Evolutionary conservation across 371 early-diverging fungal species (phyloP).

Genomic region (Gilbertella persicaria): DNA sequence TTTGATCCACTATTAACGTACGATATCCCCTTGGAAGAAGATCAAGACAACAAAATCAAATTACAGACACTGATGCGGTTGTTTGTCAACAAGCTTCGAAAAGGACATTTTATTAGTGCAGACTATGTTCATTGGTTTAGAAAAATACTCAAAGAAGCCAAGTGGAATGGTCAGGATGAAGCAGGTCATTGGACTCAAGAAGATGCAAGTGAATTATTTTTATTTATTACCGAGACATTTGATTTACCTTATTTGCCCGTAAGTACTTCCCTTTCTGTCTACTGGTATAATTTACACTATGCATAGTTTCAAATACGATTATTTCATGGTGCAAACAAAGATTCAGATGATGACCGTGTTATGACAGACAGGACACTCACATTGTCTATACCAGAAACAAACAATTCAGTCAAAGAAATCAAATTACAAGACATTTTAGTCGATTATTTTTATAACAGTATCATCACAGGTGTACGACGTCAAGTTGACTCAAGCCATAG

Average conservation of each 20-base stretch:
- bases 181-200: slow-evolving; percentile 49
- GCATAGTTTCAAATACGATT: slow-evolving; percentile 49
- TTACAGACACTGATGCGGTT: slow-evolving; percentile 54
- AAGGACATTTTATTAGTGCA: slow-evolving; percentile 46
- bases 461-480: slow-evolving; percentile 31
- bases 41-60: slow-evolving; percentile 20
- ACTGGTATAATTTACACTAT: background rate
- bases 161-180: slow-evolving; percentile 40
- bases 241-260: slow-evolving; percentile 60
- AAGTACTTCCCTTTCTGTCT: slow-evolving; percentile 1
- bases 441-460: slow-evolving; percentile 35
- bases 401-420: slow-evolving; percentile 4
- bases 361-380: slow-evolving; percentile 57
- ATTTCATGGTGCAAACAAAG: slow-evolving; percentile 57
- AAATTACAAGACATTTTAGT: slow-evolving; percentile 27
- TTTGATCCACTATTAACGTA: slow-evolving; percentile 45
- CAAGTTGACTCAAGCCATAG: slow-evolving; percentile 4
- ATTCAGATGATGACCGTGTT: slow-evolving; percentile 54
- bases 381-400: slow-evolving; percentile 45
- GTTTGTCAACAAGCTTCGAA: slow-evolving; percentile 59
- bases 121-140: slow-evolving; percentile 50
- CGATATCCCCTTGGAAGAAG: slow-evolving; percentile 14
- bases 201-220: slow-evolving; percentile 58
- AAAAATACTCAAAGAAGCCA: slow-evolving; percentile 44
- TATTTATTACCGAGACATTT: slow-evolving; percentile 58